Base-by-base conservation (phyloP, 441 rosid genomes). In the Oxalis stricta region DNA sequence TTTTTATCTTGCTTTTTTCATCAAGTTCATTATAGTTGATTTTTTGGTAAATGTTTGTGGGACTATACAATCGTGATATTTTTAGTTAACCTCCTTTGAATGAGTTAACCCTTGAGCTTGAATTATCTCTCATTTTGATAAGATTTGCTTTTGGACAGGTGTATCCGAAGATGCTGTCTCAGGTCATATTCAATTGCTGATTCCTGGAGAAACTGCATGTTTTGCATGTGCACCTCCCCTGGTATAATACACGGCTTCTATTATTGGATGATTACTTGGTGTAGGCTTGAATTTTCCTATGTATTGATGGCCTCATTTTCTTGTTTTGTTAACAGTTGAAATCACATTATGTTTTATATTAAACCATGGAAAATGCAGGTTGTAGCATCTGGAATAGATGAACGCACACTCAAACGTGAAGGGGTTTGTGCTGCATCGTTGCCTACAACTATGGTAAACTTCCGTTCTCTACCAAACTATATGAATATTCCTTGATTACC, bases 91-190 rank as follows among this genome's bases (percentile, higher is more conserved):
- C n/a, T n/a, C n/a, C n/a, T n/a, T n/a, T n/a, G n/a, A n/a, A n/a
- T n/a, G n/a, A n/a, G n/a, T n/a, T n/a, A n/a, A n/a, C n/a, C n/a
- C n/a, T n/a, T n/a, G n/a, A n/a, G n/a, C n/a, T n/a, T n/a, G n/a
- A n/a, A n/a, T n/a, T n/a, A n/a, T n/a, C n/a, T n/a, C n/a, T n/a
- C n/a, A n/a, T n/a, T n/a, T n/a, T n/a, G n/a, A n/a, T n/a, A n/a
- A n/a, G n/a, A n/a, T n/a, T n/a, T n/a, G n/a, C n/a, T n/a, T n/a
- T n/a, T 63, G 54, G 53, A 38, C 82, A 85, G 96, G 94, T 70
- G 98, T 85, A 39, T 85, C 96, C 18, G 96, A 89, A 70, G 98
- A 83, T 75, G 96, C 94, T 38, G 94, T 91, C 53, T 91, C 96
- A 39, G 96, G 93, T 63, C 96, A 85, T 61, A 85, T 89, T 71